These are phyloP conservation scores for Backusella macrospora DNA, from an alignment of 192 early-diverging fungal genomes.

Conservation along the genomic window DNA sequence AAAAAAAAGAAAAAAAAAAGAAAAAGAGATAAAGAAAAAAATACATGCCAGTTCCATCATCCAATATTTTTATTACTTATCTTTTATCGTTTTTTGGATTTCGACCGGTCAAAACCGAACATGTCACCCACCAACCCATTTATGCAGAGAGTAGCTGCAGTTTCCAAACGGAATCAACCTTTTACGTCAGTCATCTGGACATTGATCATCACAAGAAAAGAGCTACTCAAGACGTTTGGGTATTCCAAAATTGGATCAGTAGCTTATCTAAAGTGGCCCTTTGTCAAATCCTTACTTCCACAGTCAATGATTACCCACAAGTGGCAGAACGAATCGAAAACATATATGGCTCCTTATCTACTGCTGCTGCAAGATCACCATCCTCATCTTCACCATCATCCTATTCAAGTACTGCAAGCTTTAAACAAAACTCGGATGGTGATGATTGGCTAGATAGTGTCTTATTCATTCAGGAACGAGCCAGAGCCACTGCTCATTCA, in stretches of 20 bases:
- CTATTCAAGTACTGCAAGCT: too few relatives aligned
- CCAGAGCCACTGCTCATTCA: neutral
- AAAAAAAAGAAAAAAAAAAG: neutral
- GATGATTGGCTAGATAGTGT: slow-evolving; percentile 2
- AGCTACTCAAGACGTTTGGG: neutral
- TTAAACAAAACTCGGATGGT: neutral
- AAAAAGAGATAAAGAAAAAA: slow-evolving; percentile 11
- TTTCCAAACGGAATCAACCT: neutral
- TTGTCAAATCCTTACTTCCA: slow-evolving; percentile 20
- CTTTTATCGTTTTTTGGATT: slow-evolving; percentile 22
- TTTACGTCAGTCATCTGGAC: neutral
- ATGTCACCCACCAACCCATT: neutral
- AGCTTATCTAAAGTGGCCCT: slow-evolving; percentile 21
- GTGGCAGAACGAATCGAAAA: neutral
- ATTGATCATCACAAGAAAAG: neutral
- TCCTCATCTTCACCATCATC: too few relatives aligned
- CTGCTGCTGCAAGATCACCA: neutral
- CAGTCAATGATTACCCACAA: slow-evolving; percentile 18
- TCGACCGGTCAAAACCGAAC: slow-evolving; percentile 1
- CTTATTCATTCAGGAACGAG: slow-evolving; percentile 3
- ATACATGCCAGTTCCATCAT: slow-evolving; percentile 16
- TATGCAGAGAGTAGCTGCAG: neutral
- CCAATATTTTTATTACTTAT: slow-evolving; percentile 18
- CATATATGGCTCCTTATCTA: neutral
- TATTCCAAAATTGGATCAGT: slow-evolving; percentile 18